Conservation (phyloP, 2,329 filamentous ascomycete genomes). For the Ophiobolus disseminans region DNA sequence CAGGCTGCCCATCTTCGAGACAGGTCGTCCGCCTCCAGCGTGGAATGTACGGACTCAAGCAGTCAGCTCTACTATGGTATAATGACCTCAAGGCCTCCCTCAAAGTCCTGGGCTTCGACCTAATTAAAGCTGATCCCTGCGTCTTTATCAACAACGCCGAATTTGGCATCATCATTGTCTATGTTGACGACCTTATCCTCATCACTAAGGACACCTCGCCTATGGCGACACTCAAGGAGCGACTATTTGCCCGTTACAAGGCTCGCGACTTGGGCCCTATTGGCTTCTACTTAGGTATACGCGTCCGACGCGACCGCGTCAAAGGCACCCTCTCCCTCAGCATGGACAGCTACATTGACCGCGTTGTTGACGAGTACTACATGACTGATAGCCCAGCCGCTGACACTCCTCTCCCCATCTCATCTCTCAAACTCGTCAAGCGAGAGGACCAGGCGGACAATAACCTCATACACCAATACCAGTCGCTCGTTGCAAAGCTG, state of each 20-base stretch:
- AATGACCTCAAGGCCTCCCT: constrained; percentile 1
- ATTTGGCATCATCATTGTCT: neutral
- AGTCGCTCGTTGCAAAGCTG: constrained; percentile 1
- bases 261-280: neutral
- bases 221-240: neutral
- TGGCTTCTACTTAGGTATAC: neutral
- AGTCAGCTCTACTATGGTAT: neutral
- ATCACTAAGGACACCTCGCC: neutral
- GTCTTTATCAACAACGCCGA: neutral
- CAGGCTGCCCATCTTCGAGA: neutral
- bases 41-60: neutral
- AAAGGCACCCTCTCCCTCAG: neutral
- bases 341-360: neutral
- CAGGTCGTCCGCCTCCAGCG: neutral
- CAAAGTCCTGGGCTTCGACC: neutral
- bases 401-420: neutral
- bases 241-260: neutral
- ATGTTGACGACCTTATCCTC: neutral
- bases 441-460: neutral
- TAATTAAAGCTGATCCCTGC: neutral
- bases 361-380: neutral
- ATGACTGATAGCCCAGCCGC: neutral
- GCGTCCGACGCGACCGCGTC: neutral
- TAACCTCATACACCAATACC: neutral
- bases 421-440: neutral